These are phyloP conservation scores for Arthrobotrys entomopaga DNA, from an alignment of 2,329 filamentous ascomycete species.

Conservation along the genomic window DNA sequence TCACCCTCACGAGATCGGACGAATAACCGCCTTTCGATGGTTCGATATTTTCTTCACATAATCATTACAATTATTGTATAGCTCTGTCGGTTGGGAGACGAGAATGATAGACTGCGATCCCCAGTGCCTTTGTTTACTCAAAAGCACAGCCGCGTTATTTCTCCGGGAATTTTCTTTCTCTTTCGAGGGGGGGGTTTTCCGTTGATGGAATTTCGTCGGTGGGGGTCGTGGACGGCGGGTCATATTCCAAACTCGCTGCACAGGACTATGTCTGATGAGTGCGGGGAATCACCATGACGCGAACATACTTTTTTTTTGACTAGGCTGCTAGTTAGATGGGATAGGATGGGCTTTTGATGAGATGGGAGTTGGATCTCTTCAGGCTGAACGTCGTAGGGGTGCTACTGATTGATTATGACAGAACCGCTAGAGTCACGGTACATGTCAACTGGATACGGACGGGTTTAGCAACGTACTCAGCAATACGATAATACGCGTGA, in stretches of 20 bases:
- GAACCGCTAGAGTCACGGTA: too few relatives aligned
- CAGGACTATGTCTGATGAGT: constrained; percentile 55
- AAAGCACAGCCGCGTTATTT: constrained; percentile 44
- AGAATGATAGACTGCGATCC: constrained; percentile 34
- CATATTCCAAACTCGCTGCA: constrained; percentile 55
- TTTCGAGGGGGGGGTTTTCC: constrained; percentile 19
- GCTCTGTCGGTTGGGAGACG: constrained; percentile 55
- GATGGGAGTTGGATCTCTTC: too few relatives aligned
- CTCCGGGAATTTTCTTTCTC: constrained; percentile 20
- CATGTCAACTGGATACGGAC: too few relatives aligned
- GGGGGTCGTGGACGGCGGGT: constrained; percentile 42
- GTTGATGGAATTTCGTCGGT: constrained; percentile 51
- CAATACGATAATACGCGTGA: too few relatives aligned
- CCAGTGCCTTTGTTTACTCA: constrained; percentile 34
- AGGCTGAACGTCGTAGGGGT: too few relatives aligned
- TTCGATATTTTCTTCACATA: constrained; percentile 45
- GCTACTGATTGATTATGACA: background rate
- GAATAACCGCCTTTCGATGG: constrained; percentile 32
- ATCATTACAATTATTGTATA: constrained; percentile 54
- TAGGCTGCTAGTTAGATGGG: background rate
- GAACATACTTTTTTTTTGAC: constrained; percentile 45
- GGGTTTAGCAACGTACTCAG: too few relatives aligned
- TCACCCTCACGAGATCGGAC: constrained; percentile 54
- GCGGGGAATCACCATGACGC: constrained; percentile 55
- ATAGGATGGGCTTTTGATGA: too few relatives aligned